These are phyloP conservation scores for Suillus spraguei DNA, from an alignment of 768 basidiomycete genomes.

Conservation along the genomic window DNA sequence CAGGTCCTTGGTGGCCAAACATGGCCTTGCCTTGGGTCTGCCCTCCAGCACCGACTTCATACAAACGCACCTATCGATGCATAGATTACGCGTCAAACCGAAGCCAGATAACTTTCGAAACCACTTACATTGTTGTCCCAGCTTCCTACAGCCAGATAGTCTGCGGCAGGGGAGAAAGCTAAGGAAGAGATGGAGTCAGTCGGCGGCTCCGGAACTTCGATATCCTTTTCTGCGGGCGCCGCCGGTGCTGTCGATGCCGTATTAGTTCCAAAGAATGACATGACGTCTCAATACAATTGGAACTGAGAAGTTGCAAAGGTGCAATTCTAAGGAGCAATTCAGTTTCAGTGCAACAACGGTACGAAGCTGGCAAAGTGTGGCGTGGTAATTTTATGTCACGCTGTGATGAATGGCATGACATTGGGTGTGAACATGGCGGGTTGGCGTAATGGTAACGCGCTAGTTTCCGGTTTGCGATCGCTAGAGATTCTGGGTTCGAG, in stretches of 20 bases:
- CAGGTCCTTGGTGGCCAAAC: constrained; percentile 90
- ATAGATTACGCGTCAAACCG: constrained; percentile 17
- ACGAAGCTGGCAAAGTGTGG: constrained; percentile 11
- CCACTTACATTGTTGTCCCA: constrained; percentile 89
- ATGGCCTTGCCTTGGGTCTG: constrained; percentile 88
- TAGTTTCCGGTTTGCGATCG: constrained; percentile 54
- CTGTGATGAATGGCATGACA: not conserved
- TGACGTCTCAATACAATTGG: constrained; percentile 19
- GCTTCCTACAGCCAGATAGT: constrained; percentile 89
- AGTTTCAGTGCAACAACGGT: not conserved
- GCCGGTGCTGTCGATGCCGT: constrained; percentile 38
- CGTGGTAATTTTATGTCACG: constrained; percentile 15
- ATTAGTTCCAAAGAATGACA: constrained; percentile 45
- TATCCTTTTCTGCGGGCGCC: constrained; percentile 64
- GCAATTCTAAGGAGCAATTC: constrained; percentile 5
- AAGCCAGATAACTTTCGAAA: not conserved
- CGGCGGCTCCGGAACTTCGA: constrained; percentile 81
- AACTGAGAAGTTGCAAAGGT: constrained; percentile 3
- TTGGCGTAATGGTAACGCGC: constrained; percentile 69
- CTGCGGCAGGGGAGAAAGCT: constrained; percentile 81
- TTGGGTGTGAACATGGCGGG: constrained; percentile 36
- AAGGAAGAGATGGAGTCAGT: constrained; percentile 86
- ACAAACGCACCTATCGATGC: constrained; percentile 79
- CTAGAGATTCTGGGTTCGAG: constrained; percentile 67
- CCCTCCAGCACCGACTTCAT: constrained; percentile 81